A percentile compares a stretch with the other conserved stretches of the same genome.
Evolutionary conservation across 75 land plant genomes (phyloP).

Genomic region (Pinus taeda): DNA sequence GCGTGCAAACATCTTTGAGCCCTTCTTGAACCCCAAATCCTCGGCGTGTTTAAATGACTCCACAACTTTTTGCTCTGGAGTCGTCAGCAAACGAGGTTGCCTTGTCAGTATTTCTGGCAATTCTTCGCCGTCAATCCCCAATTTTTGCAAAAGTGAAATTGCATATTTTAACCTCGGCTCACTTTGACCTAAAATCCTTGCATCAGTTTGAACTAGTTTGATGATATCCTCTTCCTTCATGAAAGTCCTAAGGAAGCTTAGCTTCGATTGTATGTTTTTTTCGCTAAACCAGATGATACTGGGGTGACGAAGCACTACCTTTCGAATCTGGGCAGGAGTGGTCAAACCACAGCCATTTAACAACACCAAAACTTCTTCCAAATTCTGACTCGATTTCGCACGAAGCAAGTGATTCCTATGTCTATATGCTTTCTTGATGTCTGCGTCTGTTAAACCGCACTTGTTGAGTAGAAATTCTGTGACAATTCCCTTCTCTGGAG

Average conservation of each 20-base stretch:
- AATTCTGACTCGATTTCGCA: background rate
- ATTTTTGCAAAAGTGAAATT: background rate
- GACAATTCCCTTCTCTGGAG: background rate
- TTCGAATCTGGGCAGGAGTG: conserved; percentile 1
- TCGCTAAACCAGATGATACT: background rate
- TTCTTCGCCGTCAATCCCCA: background rate
- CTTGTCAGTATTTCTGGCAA: background rate
- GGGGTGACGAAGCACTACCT: background rate
- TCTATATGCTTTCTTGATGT: background rate
- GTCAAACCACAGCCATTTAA: conserved; percentile 7
- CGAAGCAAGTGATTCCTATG: background rate
- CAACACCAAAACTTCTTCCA: background rate
- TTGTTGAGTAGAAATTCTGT: background rate
- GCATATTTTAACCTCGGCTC: background rate
- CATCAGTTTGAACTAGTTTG: background rate
- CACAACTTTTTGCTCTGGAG: background rate
- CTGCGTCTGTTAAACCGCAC: background rate
- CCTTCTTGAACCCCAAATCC: background rate
- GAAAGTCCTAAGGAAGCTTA: conserved; percentile 3
- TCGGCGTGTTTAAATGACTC: background rate
- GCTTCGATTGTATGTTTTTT: conserved; percentile 16
- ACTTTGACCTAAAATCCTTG: background rate
- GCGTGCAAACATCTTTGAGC: background rate
- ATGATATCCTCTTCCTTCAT: background rate
- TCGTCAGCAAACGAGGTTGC: background rate